These are phyloP conservation scores for Paraleonurus japonicus DNA, from an alignment of 257 asterid genomes.

Conservation along the genomic window DNA sequence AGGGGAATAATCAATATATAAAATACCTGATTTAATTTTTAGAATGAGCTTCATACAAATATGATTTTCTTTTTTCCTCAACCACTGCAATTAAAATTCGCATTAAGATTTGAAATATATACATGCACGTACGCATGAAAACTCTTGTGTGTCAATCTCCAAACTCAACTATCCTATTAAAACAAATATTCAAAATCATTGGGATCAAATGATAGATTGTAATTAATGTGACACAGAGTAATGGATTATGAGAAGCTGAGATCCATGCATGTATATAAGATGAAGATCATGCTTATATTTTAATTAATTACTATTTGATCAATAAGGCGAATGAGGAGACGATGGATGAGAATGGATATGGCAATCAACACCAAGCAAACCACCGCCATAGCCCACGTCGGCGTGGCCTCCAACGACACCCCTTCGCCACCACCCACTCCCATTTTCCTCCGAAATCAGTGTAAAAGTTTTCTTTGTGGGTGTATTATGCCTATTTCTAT, in stretches of 20 bases:
- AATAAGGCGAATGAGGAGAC: not conserved
- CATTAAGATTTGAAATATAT: not conserved
- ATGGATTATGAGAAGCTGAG: no score
- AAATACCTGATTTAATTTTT: conserved; percentile 4
- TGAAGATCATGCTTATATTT: not conserved
- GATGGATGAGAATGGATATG: not conserved
- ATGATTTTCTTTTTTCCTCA: not conserved
- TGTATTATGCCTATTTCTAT: no score
- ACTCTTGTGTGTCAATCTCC: no score
- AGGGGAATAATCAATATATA: not conserved
- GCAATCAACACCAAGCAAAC: conserved; percentile 11
- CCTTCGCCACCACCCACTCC: not conserved
- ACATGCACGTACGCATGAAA: no score
- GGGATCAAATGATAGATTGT: no score
- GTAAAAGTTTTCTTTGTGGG: no score
- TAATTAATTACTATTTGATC: not conserved
- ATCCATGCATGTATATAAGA: no score
- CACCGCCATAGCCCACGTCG: conserved; percentile 18
- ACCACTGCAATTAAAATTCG: conserved; percentile 6
- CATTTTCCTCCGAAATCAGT: no score
- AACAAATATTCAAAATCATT: no score
- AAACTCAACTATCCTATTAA: no score
- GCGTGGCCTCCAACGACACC: conserved; percentile 13
- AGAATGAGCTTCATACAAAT: not conserved
- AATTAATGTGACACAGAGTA: no score